A percentile compares a stretch with the other conserved stretches of the same genome.
phyloP scores from a whole-genome alignment of 2,329 filamentous ascomycete genomes.

The Cercospora nicotianae region DNA sequence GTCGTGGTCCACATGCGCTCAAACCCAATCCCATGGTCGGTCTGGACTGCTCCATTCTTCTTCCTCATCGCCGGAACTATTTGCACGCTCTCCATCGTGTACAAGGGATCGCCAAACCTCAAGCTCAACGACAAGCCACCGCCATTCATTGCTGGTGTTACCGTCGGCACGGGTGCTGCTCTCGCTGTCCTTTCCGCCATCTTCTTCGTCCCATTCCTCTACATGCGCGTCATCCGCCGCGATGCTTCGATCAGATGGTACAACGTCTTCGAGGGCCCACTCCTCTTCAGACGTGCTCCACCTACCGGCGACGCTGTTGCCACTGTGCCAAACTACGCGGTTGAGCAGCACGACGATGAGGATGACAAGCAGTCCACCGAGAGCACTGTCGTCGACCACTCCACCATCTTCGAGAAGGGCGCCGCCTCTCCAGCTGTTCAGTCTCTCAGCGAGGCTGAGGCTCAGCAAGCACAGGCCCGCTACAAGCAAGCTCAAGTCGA shows the following conservation, averaged over 20 bases:
- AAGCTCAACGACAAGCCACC: slow-evolving; percentile 48
- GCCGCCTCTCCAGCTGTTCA: slow-evolving; percentile 6
- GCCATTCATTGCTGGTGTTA: slow-evolving; percentile 54
- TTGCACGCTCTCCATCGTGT: slow-evolving; percentile 60
- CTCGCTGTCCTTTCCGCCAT: slow-evolving; percentile 45
- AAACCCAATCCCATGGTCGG: slow-evolving; percentile 52
- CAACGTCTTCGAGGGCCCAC: slow-evolving; percentile 39
- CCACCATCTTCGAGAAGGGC: slow-evolving; percentile 38
- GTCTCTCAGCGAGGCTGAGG: slow-evolving; percentile 39
- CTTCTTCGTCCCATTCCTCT: slow-evolving; percentile 42
- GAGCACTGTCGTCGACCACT: slow-evolving; percentile 35
- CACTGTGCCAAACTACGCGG: slow-evolving; percentile 72
- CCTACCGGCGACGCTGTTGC: slow-evolving; percentile 53
- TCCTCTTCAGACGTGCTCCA: slow-evolving; percentile 54
- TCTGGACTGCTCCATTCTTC: slow-evolving; percentile 53
- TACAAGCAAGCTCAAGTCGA: slow-evolving; percentile 64
- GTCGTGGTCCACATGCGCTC: slow-evolving; percentile 51
- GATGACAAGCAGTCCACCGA: slow-evolving; percentile 42
- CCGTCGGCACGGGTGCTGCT: slow-evolving; percentile 43
- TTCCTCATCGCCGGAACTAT: slow-evolving; percentile 52
- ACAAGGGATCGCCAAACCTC: slow-evolving; percentile 47
- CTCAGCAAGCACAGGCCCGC: slow-evolving; percentile 21
- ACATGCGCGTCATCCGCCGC: slow-evolving; percentile 36
- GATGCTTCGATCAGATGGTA: slow-evolving; percentile 38
- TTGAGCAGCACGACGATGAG: slow-evolving; percentile 66